Evolutionary conservation across 768 basidiomycete species (phyloP), one percentile per base, ranked within the genome.

Genomic region (Hygrophorus russula): DNA sequence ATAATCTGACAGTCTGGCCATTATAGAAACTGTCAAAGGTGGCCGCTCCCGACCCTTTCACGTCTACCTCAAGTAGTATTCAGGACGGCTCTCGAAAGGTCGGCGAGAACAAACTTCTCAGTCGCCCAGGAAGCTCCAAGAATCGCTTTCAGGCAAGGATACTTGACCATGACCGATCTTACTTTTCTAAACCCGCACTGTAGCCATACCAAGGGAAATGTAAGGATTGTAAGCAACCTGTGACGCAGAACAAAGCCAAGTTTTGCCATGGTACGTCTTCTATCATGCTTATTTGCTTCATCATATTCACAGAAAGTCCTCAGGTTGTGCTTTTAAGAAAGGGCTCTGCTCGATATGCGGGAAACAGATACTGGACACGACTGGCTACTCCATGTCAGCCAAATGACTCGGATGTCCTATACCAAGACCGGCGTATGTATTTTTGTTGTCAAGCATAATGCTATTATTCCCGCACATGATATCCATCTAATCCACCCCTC

Each of bases 281-380:
- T 42, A 38, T 42, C 43, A 38, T 47, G 32, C 51, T 46, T 41
- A 24, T 35, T 36, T 27, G 37, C 29, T 15, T 39, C 42, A 24
- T 42, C 45, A 35, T 33, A 44, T 39, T 45, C 47, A 36, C 35
- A 39, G 13, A 10, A 11, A 3, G 15, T 31, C 42, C 38, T 29
- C 51, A 89, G 87, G 88, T 24, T 91, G 87, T 57, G 88, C 87
- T 15, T 90, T 82, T 63, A 88, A 82, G 69, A 86, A 85, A 56
- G 88, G 88, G 10, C 59, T 85, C 31, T 91, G 88, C 53, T 76
- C 85, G 36, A 89, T 90, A 64, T 91, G 88, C 51, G 88, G 88
- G 50, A 90, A 88, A 56, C 69, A 81, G 56, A 85, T 91, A 46
- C 69, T 90, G 20, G 87, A 91, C 59, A 91, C 84, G 6, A 74